phyloP scores from a whole-genome alignment of 257 asterid species.

The Catharanthus roseus region DNA sequence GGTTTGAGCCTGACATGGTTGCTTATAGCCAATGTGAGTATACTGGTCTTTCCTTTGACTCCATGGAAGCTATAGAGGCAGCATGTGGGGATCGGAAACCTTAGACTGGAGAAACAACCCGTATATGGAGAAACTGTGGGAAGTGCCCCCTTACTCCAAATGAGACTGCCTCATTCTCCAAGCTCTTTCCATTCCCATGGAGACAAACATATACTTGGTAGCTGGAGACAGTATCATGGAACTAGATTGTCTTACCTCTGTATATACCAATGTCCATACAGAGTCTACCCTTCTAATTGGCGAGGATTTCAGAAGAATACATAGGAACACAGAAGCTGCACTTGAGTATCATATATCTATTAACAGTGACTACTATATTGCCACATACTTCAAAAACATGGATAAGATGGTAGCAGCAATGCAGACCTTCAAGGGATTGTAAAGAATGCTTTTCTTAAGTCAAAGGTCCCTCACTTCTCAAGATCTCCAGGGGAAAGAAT shows the following conservation, averaged over 20 bases:
- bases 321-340: constrained; percentile 95
- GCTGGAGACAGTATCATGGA: constrained; percentile 98
- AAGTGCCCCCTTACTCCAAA: constrained; percentile 94
- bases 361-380: constrained; percentile 69
- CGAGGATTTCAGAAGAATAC: constrained; percentile 73
- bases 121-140: constrained; percentile 81
- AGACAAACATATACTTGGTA: constrained; percentile 79
- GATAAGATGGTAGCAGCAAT: constrained; percentile 98
- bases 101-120: constrained; percentile 90
- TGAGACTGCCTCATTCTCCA: constrained; percentile 76
- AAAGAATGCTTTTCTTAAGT: constrained; percentile 64
- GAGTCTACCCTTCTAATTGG: constrained; percentile 55
- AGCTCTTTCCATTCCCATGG: constrained; percentile 70
- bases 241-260: constrained; percentile 67
- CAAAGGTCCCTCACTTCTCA: constrained; percentile 52
- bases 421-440: constrained; percentile 67
- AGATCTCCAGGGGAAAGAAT: constrained; percentile 47
- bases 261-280: constrained; percentile 58
- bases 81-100: constrained; percentile 80
- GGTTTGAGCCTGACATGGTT: constrained; percentile 99
- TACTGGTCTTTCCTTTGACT: constrained; percentile 55
- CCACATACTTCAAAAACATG: constrained; percentile 91
- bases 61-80: constrained; percentile 64
- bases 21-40: constrained; percentile 92
- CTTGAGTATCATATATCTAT: constrained; percentile 75